phyloP scores from a whole-genome alignment of 164 flowering plant species.

The Tetracentron sinense region DNA sequence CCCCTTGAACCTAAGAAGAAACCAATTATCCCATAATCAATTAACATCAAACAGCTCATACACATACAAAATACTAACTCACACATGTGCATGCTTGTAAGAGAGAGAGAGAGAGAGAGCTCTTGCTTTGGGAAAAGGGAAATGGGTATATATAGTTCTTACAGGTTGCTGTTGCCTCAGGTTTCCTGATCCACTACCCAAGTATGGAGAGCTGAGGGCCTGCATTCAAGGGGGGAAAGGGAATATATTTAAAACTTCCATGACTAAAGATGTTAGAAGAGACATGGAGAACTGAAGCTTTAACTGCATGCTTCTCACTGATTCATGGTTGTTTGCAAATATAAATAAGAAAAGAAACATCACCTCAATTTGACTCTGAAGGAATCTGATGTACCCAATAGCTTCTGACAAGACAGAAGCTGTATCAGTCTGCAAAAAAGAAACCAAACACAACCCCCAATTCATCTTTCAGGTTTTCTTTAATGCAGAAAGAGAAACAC shows the following conservation, averaged over 20 bases:
- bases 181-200: conserved; percentile 59
- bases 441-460: conserved; percentile 16
- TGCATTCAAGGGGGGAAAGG: conserved; percentile 31
- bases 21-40: conserved; percentile 19
- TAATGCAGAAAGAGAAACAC: background rate
- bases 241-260: background rate
- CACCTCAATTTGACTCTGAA: conserved; percentile 95
- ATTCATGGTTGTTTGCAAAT: conserved; percentile 25
- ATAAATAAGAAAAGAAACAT: conserved; percentile 26
- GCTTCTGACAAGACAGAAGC: conserved; percentile 97
- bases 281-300: conserved; percentile 25
- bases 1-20: conserved; percentile 55
- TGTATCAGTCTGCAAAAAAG: conserved; percentile 96
- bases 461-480: conserved; percentile 13
- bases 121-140: conserved; percentile 6
- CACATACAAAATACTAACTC: conserved; percentile 8
- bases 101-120: conserved; percentile 18
- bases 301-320: conserved; percentile 31
- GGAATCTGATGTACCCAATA: conserved; percentile 96
- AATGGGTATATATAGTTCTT: conserved; percentile 24
- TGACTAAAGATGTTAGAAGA: conserved; percentile 3
- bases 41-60: background rate
- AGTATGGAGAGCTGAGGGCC: conserved; percentile 87
- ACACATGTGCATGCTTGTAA: background rate
- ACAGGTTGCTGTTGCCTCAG: conserved; percentile 56